Conservation (phyloP, 2,329 filamentous ascomycete species). For the Cladobotryum mycophilum region DNA sequence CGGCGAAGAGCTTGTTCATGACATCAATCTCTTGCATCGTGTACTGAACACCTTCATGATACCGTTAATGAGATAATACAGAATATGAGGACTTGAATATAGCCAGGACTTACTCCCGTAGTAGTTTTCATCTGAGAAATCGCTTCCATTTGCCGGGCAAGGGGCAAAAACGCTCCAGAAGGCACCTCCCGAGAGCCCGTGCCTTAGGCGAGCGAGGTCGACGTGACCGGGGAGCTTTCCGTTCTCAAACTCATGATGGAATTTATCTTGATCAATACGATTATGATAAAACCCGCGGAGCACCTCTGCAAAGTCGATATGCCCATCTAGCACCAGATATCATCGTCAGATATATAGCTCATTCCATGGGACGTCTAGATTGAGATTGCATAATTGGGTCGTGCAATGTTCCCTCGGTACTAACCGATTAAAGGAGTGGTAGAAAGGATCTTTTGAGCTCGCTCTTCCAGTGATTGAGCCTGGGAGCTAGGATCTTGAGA, state of each 20-base stretch:
- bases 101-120: constrained; percentile 44
- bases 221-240: constrained; percentile 65
- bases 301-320: constrained; percentile 78
- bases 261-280: constrained; percentile 68
- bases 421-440: constrained; percentile 45
- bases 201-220: constrained; percentile 67
- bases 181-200: constrained; percentile 71
- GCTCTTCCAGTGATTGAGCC: constrained; percentile 34
- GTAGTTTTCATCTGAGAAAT: constrained; percentile 71
- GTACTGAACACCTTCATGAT: constrained; percentile 48
- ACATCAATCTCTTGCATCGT: constrained; percentile 74
- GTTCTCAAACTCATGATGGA: constrained; percentile 66
- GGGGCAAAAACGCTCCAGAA: constrained; percentile 87
- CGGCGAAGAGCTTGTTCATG: constrained; percentile 54
- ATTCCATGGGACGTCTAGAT: too few relatives aligned
- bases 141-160: constrained; percentile 65
- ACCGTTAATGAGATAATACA: not conserved
- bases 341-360: too few relatives aligned
- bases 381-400: not conserved
- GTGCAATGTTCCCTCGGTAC: not conserved
- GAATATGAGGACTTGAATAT: not conserved
- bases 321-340: constrained; percentile 57
- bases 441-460: constrained; percentile 40
- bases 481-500: constrained; percentile 21
- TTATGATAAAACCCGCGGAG: constrained; percentile 64